These are phyloP conservation scores for Coniochaeta hoffmannii DNA, from an alignment of 2,329 filamentous ascomycete genomes.

Conservation along the genomic window DNA sequence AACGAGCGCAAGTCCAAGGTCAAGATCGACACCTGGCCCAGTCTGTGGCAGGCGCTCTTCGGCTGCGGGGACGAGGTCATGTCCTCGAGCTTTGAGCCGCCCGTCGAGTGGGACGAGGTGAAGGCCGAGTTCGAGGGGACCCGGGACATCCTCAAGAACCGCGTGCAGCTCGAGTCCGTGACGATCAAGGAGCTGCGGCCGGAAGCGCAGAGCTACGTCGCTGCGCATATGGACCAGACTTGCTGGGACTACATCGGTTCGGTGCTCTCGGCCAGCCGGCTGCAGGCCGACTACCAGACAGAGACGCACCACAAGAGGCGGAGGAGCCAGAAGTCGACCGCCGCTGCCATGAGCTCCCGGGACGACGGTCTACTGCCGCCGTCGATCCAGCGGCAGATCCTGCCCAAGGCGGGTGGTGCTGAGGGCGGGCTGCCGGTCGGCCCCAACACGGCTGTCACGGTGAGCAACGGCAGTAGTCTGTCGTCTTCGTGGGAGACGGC, in stretches of 20 bases:
- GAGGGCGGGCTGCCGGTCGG: background rate
- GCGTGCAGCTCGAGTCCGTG: background rate
- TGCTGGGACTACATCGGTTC: background rate
- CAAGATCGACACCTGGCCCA: background rate
- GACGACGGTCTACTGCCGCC: background rate
- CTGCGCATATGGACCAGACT: background rate
- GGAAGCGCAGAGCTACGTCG: background rate
- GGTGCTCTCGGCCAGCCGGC: background rate
- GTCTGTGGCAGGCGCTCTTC: background rate
- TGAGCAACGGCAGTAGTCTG: background rate
- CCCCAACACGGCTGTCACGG: background rate
- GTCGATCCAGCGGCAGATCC: background rate
- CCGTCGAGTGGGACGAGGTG: constrained; percentile 1
- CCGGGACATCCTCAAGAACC: background rate
- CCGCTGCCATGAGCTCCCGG: background rate
- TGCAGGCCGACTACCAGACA: background rate
- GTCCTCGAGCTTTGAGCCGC: background rate
- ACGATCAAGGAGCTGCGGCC: background rate
- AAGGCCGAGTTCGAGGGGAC: background rate
- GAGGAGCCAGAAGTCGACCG: background rate
- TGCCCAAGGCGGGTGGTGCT: background rate
- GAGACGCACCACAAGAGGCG: background rate
- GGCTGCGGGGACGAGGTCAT: background rate
- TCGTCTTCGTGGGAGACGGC: background rate
- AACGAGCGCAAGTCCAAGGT: background rate